Evolutionary conservation across 2,329 filamentous ascomycete species (phyloP).

Genomic region (Aspergillus vadensis): DNA sequence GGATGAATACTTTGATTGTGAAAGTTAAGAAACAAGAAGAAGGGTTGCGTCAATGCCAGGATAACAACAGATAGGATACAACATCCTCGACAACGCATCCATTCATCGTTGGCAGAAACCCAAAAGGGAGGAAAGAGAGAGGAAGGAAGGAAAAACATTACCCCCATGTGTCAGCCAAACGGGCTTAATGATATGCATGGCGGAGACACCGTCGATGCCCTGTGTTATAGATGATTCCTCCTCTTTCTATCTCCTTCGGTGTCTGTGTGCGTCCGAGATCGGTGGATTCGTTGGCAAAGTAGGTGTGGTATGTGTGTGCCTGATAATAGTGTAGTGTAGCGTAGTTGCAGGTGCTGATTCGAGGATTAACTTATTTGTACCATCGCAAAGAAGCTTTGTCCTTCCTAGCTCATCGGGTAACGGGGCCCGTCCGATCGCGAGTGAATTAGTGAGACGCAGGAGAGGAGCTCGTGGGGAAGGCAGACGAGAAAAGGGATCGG

Average conservation of each 20-base stretch:
- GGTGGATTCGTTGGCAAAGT: slow-evolving; percentile 20
- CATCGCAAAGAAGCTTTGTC: slow-evolving; percentile 31
- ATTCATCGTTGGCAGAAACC: background rate
- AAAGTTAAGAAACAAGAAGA: background rate
- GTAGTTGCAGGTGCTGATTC: slow-evolving; percentile 7
- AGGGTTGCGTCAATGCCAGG: background rate
- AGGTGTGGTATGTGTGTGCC: slow-evolving; percentile 16
- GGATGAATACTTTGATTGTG: background rate
- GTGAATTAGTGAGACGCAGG: background rate
- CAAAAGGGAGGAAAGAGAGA: slow-evolving; percentile 7
- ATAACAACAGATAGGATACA: slow-evolving; percentile 6
- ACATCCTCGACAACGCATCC: background rate
- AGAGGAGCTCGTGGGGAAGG: background rate
- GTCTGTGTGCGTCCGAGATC: background rate
- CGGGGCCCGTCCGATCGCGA: background rate
- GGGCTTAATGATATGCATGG: slow-evolving; percentile 88
- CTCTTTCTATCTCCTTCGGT: slow-evolving; percentile 6
- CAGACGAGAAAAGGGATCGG: background rate
- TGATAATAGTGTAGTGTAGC: too few relatives aligned
- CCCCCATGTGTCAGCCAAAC: slow-evolving; percentile 94
- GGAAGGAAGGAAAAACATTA: slow-evolving; percentile 36
- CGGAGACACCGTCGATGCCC: slow-evolving; percentile 15
- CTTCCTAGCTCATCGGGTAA: slow-evolving; percentile 15
- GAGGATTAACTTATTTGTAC: slow-evolving; percentile 23
- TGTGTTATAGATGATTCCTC: background rate